These are phyloP conservation scores for Rhodotorula mucilaginosa DNA, from an alignment of 1,284 basidiomycete species.

Conservation along the genomic window DNA sequence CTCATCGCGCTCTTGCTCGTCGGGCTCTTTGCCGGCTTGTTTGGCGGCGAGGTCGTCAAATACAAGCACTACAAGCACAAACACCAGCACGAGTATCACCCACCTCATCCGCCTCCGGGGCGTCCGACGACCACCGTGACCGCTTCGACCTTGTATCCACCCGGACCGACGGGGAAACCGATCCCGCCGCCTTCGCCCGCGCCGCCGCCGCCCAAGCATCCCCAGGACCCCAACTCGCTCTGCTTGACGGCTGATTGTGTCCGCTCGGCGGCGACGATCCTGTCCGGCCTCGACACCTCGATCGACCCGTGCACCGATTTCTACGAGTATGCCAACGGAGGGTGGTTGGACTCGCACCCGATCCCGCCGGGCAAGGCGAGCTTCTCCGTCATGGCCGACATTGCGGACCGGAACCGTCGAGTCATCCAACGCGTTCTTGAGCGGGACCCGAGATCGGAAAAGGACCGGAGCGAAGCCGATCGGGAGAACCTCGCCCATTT, in stretches of 20 bases:
- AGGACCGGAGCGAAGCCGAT: constrained; percentile 54
- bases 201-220: constrained; percentile 5
- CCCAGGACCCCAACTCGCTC: constrained; percentile 52
- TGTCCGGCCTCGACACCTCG: constrained; percentile 74
- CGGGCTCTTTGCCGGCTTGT: constrained; percentile 86
- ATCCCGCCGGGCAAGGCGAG: constrained; percentile 78
- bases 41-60: constrained; percentile 77
- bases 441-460: constrained; percentile 35
- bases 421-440: constrained; percentile 54
- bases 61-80: constrained; percentile 51
- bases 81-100: constrained; percentile 38
- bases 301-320: constrained; percentile 95
- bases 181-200: constrained; percentile 44
- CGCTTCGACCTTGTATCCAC: constrained; percentile 39
- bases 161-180: constrained; percentile 45
- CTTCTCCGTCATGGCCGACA: constrained; percentile 54
- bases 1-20: constrained; percentile 76
- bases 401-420: constrained; percentile 50
- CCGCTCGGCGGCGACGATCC: constrained; percentile 73
- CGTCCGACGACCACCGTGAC: constrained; percentile 46
- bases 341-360: constrained; percentile 75
- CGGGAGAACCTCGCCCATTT: constrained; percentile 72
- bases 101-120: constrained; percentile 5
- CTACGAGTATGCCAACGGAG: constrained; percentile 75
- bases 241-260: constrained; percentile 83